These are phyloP conservation scores for Colletotrichum sp. DNA, from an alignment of 2,329 filamentous ascomycete genomes.

Conservation along the genomic window DNA sequence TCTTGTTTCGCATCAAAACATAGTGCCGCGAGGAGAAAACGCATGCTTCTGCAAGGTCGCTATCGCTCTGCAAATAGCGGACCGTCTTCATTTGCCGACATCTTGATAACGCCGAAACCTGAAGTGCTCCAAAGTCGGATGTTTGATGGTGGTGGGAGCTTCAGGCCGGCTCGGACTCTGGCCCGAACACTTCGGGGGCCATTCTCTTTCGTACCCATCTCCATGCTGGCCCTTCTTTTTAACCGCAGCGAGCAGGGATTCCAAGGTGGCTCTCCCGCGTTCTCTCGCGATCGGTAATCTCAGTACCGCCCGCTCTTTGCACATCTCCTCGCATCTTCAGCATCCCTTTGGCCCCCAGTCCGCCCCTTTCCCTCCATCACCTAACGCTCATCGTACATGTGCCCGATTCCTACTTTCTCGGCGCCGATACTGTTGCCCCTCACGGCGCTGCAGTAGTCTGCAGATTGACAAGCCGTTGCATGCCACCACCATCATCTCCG, in stretches of 20 bases:
- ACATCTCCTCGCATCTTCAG: background rate
- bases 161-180: background rate
- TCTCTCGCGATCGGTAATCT: background rate
- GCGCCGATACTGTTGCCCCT: background rate
- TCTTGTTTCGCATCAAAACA: background rate
- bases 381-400: background rate
- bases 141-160: background rate
- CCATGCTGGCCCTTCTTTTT: background rate
- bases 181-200: background rate
- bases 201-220: background rate
- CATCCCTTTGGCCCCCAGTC: background rate
- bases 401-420: background rate
- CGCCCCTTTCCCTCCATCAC: background rate
- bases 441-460: background rate
- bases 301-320: background rate
- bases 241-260: background rate
- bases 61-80: background rate
- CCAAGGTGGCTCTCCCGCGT: background rate
- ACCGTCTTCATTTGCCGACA: background rate
- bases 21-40: background rate
- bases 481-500: background rate
- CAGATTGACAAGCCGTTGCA: conserved; percentile 1
- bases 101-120: conserved; percentile 1
- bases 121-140: background rate
- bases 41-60: background rate